Evolutionary conservation across 805 yeast species (phyloP).

Genomic region (Kodamaea laetipori): DNA sequence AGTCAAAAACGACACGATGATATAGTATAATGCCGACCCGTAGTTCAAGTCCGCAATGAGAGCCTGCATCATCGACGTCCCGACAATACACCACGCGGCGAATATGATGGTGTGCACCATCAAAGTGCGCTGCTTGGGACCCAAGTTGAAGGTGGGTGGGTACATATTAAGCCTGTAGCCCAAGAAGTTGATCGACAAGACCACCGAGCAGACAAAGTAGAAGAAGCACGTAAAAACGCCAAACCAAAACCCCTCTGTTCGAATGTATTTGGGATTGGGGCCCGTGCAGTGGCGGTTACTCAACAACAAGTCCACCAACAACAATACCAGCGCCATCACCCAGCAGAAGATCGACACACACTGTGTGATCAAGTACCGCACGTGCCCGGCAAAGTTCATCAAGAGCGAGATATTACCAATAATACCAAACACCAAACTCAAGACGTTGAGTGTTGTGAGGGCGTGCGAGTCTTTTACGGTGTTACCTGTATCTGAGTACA

Average conservation of each 20-base stretch:
- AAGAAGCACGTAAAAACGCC: constrained; percentile 66
- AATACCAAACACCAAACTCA: constrained; percentile 66
- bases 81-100: constrained; percentile 70
- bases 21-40: constrained; percentile 72
- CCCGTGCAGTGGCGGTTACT: constrained; percentile 28
- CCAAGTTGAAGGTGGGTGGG: constrained; percentile 69
- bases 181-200: constrained; percentile 56
- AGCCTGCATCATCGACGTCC: constrained; percentile 51
- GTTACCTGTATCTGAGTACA: constrained; percentile 24
- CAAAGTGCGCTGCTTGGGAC: constrained; percentile 66
- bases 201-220: constrained; percentile 57
- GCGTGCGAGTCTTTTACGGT: constrained; percentile 39
- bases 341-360: constrained; percentile 63
- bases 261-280: constrained; percentile 17
- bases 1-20: constrained; percentile 73
- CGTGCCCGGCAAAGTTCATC: constrained; percentile 63
- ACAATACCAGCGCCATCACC: constrained; percentile 56
- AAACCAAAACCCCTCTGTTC: constrained; percentile 76
- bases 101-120: constrained; percentile 70
- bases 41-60: constrained; percentile 42
- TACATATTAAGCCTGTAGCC: constrained; percentile 64
- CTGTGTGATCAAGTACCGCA: constrained; percentile 65
- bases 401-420: constrained; percentile 68
- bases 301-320: constrained; percentile 51
- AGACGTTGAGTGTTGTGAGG: constrained; percentile 57